A percentile compares a stretch with the other conserved stretches of the same genome.
phyloP scores from a whole-genome alignment of 257 asterid genomes.

The Capsicum chinense region DNA sequence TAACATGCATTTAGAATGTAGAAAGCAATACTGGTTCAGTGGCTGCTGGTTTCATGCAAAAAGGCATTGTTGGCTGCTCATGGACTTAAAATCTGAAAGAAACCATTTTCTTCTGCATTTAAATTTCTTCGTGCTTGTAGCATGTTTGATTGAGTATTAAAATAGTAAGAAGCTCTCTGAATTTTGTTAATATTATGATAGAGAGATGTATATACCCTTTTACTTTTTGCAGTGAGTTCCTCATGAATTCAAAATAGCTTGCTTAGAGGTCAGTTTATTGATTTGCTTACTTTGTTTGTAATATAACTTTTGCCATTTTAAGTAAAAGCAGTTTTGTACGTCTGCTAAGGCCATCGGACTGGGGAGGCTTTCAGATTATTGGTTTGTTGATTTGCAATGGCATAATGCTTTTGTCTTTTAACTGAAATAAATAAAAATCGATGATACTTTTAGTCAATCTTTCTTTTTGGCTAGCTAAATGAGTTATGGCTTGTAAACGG shows the following conservation, averaged over 20 bases:
- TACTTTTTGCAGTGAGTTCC: too few relatives aligned
- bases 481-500: not conserved
- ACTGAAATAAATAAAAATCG: not conserved
- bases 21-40: not conserved
- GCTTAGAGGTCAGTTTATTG: too few relatives aligned
- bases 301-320: too few relatives aligned
- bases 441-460: not conserved
- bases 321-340: too few relatives aligned
- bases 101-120: conserved; percentile 6
- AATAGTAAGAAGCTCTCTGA: not conserved
- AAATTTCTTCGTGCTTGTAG: not conserved
- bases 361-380: too few relatives aligned
- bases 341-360: too few relatives aligned
- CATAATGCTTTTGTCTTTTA: not conserved
- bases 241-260: too few relatives aligned
- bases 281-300: too few relatives aligned
- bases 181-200: conserved; percentile 25
- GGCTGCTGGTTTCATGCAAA: conserved; percentile 18
- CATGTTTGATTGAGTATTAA: not conserved
- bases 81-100: conserved; percentile 18
- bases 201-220: conserved; percentile 25
- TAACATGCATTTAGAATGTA: not conserved
- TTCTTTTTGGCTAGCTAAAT: not conserved
- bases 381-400: too few relatives aligned
- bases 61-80: not conserved